These are phyloP conservation scores for Apiospora aurea DNA, from an alignment of 2,329 filamentous ascomycete species.

Conservation along the genomic window DNA sequence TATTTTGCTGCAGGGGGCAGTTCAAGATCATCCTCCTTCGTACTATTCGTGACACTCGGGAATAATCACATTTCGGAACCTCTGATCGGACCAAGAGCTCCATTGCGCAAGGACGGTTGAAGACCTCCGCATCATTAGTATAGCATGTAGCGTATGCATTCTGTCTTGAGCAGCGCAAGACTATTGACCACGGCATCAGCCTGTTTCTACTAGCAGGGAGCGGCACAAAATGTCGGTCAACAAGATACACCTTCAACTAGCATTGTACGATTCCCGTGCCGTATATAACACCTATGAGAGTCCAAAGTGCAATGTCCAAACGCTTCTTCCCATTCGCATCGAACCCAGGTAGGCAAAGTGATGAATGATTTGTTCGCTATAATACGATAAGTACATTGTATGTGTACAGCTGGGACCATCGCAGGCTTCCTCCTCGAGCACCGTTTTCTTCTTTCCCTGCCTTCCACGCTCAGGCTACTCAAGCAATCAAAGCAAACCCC, in stretches of 20 bases:
- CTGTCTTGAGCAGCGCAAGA: no score
- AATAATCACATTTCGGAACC: no score
- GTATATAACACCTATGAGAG: background rate
- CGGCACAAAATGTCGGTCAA: background rate
- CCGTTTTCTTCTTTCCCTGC: background rate
- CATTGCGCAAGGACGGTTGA: no score
- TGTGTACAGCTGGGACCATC: background rate
- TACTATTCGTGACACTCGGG: no score
- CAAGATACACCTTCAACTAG: background rate
- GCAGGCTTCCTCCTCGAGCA: background rate
- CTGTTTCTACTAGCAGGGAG: no score
- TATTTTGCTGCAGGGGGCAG: no score
- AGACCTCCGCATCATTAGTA: no score
- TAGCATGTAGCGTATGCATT: no score
- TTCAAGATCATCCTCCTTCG: no score
- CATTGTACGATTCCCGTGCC: background rate
- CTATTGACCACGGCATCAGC: no score
- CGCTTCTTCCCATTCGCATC: background rate
- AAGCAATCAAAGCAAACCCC: no score
- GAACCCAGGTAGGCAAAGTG: background rate
- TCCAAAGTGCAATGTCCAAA: background rate
- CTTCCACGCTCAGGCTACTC: background rate
- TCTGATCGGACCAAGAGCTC: no score
- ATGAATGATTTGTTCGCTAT: background rate
- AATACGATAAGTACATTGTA: background rate